Percentiles rank a stretch among this genome's conserved stretches.
Evolutionary conservation across 352 stramenopile species (phyloP).

Genomic region (Phytophthora constricta): DNA sequence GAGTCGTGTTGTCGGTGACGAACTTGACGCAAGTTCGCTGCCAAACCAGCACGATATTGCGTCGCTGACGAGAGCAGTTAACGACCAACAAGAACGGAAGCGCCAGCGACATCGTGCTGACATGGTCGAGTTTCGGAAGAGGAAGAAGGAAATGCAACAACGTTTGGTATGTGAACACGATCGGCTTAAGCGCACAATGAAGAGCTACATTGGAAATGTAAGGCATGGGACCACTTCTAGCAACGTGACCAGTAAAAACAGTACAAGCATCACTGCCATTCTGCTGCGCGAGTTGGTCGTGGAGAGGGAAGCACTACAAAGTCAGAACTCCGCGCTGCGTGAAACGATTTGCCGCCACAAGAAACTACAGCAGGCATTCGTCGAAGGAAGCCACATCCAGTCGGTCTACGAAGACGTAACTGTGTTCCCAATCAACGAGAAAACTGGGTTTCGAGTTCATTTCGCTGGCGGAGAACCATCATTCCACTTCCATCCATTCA

Average conservation of each 20-base stretch:
- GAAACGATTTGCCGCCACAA: too few relatives aligned
- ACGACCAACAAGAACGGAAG: conserved; percentile 38
- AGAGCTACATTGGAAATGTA: neutral
- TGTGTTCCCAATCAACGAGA: neutral
- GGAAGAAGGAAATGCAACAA: conserved; percentile 36
- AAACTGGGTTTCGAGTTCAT: neutral
- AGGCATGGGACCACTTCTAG: too few relatives aligned
- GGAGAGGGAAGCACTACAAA: too few relatives aligned
- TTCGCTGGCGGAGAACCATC: neutral
- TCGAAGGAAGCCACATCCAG: too few relatives aligned
- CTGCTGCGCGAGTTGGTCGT: too few relatives aligned
- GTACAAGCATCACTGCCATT: too few relatives aligned
- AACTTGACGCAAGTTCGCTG: too few relatives aligned
- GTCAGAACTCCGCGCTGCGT: too few relatives aligned
- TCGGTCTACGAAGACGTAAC: too few relatives aligned
- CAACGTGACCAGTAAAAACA: too few relatives aligned
- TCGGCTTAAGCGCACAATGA: conserved; percentile 18
- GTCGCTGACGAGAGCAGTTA: conserved; percentile 20
- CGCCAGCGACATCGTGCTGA: conserved; percentile 38
- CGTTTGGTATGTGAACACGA: conserved; percentile 24
- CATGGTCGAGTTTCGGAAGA: conserved; percentile 44
- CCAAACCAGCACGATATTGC: neutral
- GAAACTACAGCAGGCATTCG: too few relatives aligned
- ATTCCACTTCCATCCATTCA: neutral
- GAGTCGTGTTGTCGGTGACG: too few relatives aligned